Evolutionary conservation across 108 stramenopile genomes (phyloP).

Genomic region (Nitzschia inconspicua): DNA sequence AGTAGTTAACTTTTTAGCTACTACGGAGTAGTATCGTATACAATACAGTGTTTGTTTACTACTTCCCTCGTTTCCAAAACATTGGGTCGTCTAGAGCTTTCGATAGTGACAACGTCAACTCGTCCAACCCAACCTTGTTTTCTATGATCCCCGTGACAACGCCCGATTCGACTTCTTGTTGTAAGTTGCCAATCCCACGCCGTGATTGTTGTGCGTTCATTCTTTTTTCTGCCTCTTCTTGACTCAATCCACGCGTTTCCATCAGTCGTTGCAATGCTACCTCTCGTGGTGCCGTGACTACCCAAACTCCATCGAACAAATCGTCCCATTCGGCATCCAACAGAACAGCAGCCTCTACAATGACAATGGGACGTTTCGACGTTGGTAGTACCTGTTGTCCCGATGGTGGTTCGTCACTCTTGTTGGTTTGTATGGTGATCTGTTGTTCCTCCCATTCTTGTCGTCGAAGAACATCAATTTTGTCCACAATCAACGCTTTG

Average conservation of each 20-base stretch:
- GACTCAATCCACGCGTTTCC: conserved; percentile 51
- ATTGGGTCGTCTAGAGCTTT: conserved; percentile 33
- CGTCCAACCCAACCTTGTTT: conserved; percentile 46
- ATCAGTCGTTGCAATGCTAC: conserved; percentile 53
- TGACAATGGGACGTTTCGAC: conserved; percentile 29
- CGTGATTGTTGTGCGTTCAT: conserved; percentile 62
- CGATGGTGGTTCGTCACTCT: neutral
- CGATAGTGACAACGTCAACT: conserved; percentile 23
- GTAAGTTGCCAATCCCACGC: conserved; percentile 55
- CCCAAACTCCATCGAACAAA: conserved; percentile 78
- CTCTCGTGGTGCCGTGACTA: conserved; percentile 43
- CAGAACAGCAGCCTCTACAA: conserved; percentile 75
- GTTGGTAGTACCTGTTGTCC: conserved; percentile 3
- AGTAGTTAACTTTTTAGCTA: no score
- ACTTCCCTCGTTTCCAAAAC: conserved; percentile 18
- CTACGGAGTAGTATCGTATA: no score
- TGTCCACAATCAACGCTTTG: conserved; percentile 38
- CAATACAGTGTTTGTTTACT: no score
- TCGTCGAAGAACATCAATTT: conserved; percentile 42
- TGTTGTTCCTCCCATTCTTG: conserved; percentile 12
- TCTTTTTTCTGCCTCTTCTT: conserved; percentile 59
- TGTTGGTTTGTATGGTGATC: neutral
- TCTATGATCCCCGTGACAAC: conserved; percentile 64
- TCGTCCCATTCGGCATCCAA: conserved; percentile 81
- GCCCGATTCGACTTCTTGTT: conserved; percentile 43